phyloP scores from a whole-genome alignment of 163 green algal genomes.

The Scenedesmus sp. region DNA sequence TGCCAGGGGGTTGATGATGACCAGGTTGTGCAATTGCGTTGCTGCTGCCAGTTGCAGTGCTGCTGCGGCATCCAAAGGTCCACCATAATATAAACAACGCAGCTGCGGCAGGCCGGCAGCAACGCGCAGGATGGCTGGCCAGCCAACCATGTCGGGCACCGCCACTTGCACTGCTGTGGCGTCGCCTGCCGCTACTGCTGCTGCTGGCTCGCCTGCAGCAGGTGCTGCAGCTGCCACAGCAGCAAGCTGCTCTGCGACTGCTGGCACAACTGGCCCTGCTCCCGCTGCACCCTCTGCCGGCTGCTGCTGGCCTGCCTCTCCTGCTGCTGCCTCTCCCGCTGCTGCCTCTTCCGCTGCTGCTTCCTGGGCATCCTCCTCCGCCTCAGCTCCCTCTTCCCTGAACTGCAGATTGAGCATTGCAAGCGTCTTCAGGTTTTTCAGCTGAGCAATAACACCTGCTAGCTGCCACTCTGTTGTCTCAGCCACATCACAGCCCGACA shows the following conservation, averaged over 20 bases:
- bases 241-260: not conserved
- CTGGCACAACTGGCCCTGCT: not conserved
- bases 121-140: not conserved
- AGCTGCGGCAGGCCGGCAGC: not conserved
- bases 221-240: not conserved
- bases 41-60: not conserved
- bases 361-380: too few relatives aligned
- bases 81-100: not conserved
- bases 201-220: too few relatives aligned
- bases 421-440: not conserved
- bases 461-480: not conserved
- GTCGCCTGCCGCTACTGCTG: too few relatives aligned
- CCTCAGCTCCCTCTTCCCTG: not conserved
- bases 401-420: not conserved
- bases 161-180: not conserved
- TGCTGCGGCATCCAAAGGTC: not conserved
- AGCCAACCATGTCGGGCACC: not conserved
- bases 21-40: not conserved
- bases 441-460: not conserved
- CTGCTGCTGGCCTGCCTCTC: not conserved
- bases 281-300: not conserved
- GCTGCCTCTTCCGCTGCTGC: not conserved
- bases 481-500: not conserved
- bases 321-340: not conserved
- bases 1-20: not conserved